Evolutionary conservation across 805 yeast species (phyloP).

Genomic region (Candida morakotiae): DNA sequence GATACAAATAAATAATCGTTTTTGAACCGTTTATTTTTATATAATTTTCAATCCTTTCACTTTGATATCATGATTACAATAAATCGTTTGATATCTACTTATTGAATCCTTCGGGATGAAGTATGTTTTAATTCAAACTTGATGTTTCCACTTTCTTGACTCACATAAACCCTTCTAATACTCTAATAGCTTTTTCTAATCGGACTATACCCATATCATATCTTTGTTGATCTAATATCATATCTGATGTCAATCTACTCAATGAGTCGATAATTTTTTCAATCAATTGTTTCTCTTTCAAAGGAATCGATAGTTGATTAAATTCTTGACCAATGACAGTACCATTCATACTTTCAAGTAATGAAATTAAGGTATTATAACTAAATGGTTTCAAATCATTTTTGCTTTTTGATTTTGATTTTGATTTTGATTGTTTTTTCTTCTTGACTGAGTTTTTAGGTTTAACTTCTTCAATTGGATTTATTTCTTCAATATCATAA

Average conservation of each 20-base stretch:
- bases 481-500: constrained; percentile 36
- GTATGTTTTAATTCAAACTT: too few relatives aligned
- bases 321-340: constrained; percentile 68
- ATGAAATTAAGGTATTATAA: constrained; percentile 44
- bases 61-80: too few relatives aligned
- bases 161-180: constrained; percentile 76
- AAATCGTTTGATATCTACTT: too few relatives aligned
- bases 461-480: constrained; percentile 18
- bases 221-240: constrained; percentile 80
- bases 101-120: too few relatives aligned
- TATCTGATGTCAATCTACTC: constrained; percentile 82
- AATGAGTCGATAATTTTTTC: constrained; percentile 85
- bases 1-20: too few relatives aligned
- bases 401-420: too few relatives aligned
- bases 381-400: constrained; percentile 31
- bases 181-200: constrained; percentile 75
- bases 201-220: constrained; percentile 77
- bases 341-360: constrained; percentile 57
- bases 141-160: too few relatives aligned
- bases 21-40: too few relatives aligned
- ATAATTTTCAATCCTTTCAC: too few relatives aligned
- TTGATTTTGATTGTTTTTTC: constrained; percentile 14
- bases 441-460: constrained; percentile 32
- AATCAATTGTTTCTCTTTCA: constrained; percentile 70
- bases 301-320: constrained; percentile 65